Evolutionary conservation across 176 grass and related monocot species (phyloP).

Genomic region (Eremochloa ophiuroides): DNA sequence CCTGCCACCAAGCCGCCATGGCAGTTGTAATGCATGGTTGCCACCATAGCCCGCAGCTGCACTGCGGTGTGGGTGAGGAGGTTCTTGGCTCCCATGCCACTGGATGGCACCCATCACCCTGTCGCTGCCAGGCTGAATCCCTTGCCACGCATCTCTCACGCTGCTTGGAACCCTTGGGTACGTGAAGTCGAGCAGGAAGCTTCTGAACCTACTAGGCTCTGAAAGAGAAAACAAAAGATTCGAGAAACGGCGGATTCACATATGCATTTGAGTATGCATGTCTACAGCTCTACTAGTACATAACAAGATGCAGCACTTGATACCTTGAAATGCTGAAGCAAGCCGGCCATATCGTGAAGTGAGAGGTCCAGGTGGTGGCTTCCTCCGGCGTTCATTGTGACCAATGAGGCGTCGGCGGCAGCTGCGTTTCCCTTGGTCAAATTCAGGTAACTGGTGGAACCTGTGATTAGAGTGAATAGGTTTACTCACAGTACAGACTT

Average conservation of each 20-base stretch:
- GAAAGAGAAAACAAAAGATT: slow-evolving; percentile 14
- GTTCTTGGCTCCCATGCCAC: slow-evolving; percentile 47
- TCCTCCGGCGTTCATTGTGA: slow-evolving; percentile 78
- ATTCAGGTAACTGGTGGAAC: slow-evolving; percentile 84
- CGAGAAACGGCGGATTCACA: neutral
- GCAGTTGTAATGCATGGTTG: slow-evolving; percentile 39
- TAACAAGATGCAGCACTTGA: neutral
- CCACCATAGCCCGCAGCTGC: slow-evolving; percentile 43
- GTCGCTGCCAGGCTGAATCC: slow-evolving; percentile 25
- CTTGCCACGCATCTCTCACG: slow-evolving; percentile 49
- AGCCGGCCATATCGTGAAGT: slow-evolving; percentile 57
- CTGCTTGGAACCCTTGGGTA: slow-evolving; percentile 67
- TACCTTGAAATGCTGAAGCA: slow-evolving; percentile 66
- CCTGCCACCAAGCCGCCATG: slow-evolving; percentile 31
- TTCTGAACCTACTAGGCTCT: slow-evolving; percentile 73
- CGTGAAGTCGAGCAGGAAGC: slow-evolving; percentile 76
- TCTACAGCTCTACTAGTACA: neutral
- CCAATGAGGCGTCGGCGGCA: slow-evolving; percentile 75
- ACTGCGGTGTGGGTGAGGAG: slow-evolving; percentile 35
- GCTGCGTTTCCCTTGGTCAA: slow-evolving; percentile 88
- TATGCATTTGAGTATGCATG: neutral
- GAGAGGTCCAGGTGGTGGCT: slow-evolving; percentile 55
- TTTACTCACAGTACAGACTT: neutral
- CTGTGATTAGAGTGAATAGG: slow-evolving; percentile 20
- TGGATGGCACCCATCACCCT: slow-evolving; percentile 31